A percentile compares a stretch with the other conserved stretches of the same genome.
These are phyloP conservation scores for Beauveria brongniartii DNA, from an alignment of 2,329 filamentous ascomycete genomes.

Conservation along the genomic window DNA sequence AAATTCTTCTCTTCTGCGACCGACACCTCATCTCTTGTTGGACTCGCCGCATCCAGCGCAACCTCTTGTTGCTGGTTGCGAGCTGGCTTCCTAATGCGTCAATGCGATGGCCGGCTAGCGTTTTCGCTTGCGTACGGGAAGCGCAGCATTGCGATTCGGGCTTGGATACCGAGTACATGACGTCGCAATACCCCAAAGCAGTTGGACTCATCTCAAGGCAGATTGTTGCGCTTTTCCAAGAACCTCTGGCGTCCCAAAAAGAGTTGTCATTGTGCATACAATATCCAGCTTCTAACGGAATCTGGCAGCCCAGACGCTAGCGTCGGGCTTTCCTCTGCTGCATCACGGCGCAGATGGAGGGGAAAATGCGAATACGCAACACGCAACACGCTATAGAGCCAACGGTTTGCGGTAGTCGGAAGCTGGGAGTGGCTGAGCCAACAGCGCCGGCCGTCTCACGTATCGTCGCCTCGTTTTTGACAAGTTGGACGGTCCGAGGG, in stretches of 20 bases:
- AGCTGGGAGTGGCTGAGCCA: background rate
- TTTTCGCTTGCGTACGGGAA: background rate
- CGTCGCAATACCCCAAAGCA: background rate
- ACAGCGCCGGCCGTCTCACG: background rate
- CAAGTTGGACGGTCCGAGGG: background rate
- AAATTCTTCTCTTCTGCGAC: no score
- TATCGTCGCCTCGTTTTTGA: background rate
- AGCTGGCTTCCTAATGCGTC: constrained; percentile 3
- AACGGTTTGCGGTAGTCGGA: background rate
- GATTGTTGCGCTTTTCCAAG: background rate
- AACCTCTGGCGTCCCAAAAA: background rate
- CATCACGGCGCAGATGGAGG: no score
- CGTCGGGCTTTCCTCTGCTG: background rate
- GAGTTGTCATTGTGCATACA: background rate
- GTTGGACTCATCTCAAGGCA: background rate
- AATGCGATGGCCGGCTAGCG: background rate
- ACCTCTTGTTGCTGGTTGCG: background rate
- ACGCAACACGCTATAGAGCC: background rate
- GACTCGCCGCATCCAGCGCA: background rate
- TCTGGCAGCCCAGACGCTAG: background rate
- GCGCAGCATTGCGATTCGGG: background rate
- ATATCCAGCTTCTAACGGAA: background rate
- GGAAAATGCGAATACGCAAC: background rate
- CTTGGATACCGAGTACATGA: background rate
- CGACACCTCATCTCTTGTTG: no score